phyloP scores from a whole-genome alignment of 306 rosid species.

The Sesbania bispinosa region DNA sequence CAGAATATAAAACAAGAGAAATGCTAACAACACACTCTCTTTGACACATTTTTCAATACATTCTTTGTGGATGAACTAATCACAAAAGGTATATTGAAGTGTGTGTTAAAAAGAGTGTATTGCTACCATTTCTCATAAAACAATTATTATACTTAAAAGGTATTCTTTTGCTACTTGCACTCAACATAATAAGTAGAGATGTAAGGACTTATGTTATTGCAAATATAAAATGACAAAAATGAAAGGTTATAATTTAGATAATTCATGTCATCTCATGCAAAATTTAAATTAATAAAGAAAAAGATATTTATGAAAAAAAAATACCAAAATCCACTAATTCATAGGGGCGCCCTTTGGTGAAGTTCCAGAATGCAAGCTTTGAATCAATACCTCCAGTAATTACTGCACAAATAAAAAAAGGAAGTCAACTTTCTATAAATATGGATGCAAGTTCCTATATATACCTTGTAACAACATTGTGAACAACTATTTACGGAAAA shows the following conservation, averaged over 20 bases:
- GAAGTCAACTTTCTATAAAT: constrained; percentile 17
- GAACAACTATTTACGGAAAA: too few relatives aligned
- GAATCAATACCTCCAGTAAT: constrained; percentile 95
- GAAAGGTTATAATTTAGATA: constrained; percentile 5
- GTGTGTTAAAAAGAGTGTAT: too few relatives aligned
- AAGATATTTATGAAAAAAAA: constrained; percentile 13
- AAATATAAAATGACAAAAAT: not conserved
- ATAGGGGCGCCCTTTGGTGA: constrained; percentile 77
- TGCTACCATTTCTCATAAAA: too few relatives aligned
- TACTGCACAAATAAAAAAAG: constrained; percentile 44
- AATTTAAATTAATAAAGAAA: constrained; percentile 5
- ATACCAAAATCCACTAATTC: constrained; percentile 70
- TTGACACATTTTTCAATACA: too few relatives aligned
- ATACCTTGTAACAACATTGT: too few relatives aligned
- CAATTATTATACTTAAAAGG: not conserved
- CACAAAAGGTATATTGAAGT: too few relatives aligned
- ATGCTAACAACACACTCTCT: too few relatives aligned
- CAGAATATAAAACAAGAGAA: constrained; percentile 1
- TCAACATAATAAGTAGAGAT: constrained; percentile 1
- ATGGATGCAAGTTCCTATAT: constrained; percentile 6
- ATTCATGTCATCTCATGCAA: not conserved
- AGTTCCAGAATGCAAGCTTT: constrained; percentile 84
- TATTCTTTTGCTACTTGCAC: not conserved
- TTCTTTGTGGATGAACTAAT: too few relatives aligned
- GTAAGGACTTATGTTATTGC: not conserved